Conservation (phyloP, 1,139 yeast genomes). For the Nakaseomyces glabratus region DNA sequence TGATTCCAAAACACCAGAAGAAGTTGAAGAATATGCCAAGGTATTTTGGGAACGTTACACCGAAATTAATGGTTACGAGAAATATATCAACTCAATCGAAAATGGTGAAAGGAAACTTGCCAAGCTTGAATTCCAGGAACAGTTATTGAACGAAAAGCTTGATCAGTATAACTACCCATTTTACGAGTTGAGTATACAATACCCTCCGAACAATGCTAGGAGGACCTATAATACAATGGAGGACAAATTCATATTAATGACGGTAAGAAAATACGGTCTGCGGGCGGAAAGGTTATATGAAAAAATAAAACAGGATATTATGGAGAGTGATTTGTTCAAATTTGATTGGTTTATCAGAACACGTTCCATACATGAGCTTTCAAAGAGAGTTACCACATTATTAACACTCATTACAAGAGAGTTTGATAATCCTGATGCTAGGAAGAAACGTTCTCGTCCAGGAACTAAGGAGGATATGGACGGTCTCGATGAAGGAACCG, state of each 20-base stretch:
- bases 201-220: constrained; percentile 90
- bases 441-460: constrained; percentile 17
- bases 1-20: constrained; percentile 61
- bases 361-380: constrained; percentile 74
- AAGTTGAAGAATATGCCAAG: constrained; percentile 57
- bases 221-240: constrained; percentile 76
- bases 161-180: constrained; percentile 59
- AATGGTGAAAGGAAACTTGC: constrained; percentile 75
- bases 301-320: constrained; percentile 65
- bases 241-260: constrained; percentile 69
- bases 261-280: constrained; percentile 70
- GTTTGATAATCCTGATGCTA: constrained; percentile 53
- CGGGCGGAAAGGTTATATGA: constrained; percentile 64
- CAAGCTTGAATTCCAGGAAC: constrained; percentile 56
- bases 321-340: constrained; percentile 61
- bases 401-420: constrained; percentile 74
- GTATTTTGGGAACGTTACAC: constrained; percentile 68
- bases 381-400: constrained; percentile 73
- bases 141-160: constrained; percentile 55
- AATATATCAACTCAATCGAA: constrained; percentile 77
- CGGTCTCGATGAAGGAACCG: no score
- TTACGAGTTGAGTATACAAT: constrained; percentile 63
- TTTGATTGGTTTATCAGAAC: constrained; percentile 89
- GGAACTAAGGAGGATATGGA: constrained; percentile 3
- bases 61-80: constrained; percentile 77